Base-by-base conservation (phyloP, 2,329 filamentous ascomycete species). In the Leptosphaerulina australis region DNA sequence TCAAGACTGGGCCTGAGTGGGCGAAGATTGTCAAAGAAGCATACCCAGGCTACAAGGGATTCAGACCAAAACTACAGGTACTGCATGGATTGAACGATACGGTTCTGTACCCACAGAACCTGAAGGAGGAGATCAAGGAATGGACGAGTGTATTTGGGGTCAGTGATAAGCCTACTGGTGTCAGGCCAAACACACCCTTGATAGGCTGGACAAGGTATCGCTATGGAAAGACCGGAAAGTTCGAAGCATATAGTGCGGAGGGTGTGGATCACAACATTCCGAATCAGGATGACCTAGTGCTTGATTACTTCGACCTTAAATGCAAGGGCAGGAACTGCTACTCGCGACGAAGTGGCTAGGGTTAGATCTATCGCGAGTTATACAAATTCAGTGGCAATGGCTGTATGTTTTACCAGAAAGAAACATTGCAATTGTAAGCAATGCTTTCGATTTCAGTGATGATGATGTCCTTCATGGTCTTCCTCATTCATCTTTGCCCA, bases 401-500 rank as follows among this genome's bases (percentile, higher is more conserved):
- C n/a, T n/a, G n/a, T n/a, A n/a, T n/a, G n/a, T n/a, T n/a, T n/a
- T n/a, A n/a, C n/a, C n/a, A n/a, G n/a, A n/a, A n/a, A n/a, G n/a
- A n/a, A n/a, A n/a, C n/a, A n/a, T n/a, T n/a, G n/a, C n/a, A n/a
- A n/a, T n/a, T n/a, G n/a, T n/a, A n/a, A n/a, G n/a, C n/a, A n/a
- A 18, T 66, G 58, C 14, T 71, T 55, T 7, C 5, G n/a, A 8
- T 12, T 10, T 31, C 15, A 30, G 9, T 21, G 33, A 31, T 51
- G 48, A 15, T 37, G 31, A 36, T 51, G 48, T 3, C 41, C 37
- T 31, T 51, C 44, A 31, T 53, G 50, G 8, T 64, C 59, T 4
- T 67, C 67, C 8, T 64, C 64, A 20, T 64, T 72, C 0, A 75
- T 72, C 0, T 74, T 69, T 3, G 73, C 74, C 60, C 79, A 76